phyloP scores from a whole-genome alignment of 257 asterid genomes.

The Solanum arcanum region DNA sequence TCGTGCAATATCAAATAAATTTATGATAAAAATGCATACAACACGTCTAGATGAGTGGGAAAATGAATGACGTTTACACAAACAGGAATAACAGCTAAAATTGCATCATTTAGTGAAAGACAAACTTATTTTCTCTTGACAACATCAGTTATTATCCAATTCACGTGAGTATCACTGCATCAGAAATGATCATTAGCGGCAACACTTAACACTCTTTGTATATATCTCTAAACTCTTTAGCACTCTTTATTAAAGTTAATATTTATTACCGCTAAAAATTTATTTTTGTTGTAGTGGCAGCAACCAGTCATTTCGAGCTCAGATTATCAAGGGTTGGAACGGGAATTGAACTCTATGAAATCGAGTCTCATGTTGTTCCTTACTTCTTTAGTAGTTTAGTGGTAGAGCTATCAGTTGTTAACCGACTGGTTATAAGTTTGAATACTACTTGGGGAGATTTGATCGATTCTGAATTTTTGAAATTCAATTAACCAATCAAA shows the following conservation, averaged over 20 bases:
- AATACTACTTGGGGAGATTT: background rate
- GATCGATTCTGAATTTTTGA: background rate
- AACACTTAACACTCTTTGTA: too few species aligned
- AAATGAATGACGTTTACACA: background rate
- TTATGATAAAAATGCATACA: background rate
- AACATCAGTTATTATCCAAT: background rate
- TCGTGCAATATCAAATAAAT: background rate
- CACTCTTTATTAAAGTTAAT: too few species aligned
- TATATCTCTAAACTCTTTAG: too few species aligned
- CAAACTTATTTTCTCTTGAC: background rate
- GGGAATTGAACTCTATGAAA: background rate
- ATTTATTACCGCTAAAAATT: too few species aligned
- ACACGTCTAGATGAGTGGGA: background rate
- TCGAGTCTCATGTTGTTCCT: too few species aligned
- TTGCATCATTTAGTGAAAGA: background rate
- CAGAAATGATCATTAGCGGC: too few species aligned
- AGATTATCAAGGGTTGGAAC: background rate
- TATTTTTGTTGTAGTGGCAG: background rate
- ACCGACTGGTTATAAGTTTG: background rate
- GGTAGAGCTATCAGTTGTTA: background rate
- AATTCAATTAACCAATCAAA: background rate
- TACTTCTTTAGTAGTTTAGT: background rate
- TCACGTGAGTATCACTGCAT: too few species aligned
- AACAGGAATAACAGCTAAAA: background rate
- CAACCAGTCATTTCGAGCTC: background rate